Conservation (phyloP, 768 basidiomycete species). For the Royoungia palumana region DNA sequence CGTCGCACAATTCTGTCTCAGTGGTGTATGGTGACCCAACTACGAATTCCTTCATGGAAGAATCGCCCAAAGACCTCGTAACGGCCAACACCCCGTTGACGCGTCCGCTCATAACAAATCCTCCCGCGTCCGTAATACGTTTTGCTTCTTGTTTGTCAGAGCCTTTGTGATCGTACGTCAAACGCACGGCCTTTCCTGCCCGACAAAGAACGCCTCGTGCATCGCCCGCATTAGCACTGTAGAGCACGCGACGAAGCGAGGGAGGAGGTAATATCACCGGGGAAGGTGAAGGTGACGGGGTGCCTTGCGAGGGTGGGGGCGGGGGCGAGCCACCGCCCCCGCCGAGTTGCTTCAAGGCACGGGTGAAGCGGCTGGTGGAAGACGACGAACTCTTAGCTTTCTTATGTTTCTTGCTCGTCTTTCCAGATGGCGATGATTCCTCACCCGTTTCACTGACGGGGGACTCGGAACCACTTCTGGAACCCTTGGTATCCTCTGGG, state of each 20-base stretch:
- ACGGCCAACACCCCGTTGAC: constrained; percentile 98
- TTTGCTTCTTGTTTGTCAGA: constrained; percentile 97
- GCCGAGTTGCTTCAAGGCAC: constrained; percentile 52
- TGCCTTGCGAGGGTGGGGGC: constrained; percentile 11
- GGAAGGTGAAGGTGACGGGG: constrained; percentile 13
- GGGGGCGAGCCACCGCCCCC: constrained; percentile 26
- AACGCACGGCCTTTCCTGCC: constrained; percentile 81
- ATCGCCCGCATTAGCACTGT: constrained; percentile 96
- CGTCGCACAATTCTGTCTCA: constrained; percentile 87
- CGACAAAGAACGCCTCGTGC: constrained; percentile 93
- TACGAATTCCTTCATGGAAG: constrained; percentile 99
- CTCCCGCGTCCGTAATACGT: constrained; percentile 95
- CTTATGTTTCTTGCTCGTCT: constrained; percentile 39
- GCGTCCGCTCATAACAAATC: constrained; percentile 97
- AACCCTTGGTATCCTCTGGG: constrained; percentile 29
- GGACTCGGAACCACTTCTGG: constrained; percentile 39
- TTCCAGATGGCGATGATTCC: constrained; percentile 29
- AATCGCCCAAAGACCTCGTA: constrained; percentile 92
- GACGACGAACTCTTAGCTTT: constrained; percentile 36
- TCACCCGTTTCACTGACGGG: constrained; percentile 44
- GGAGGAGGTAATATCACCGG: constrained; percentile 43
- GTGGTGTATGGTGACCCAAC: constrained; percentile 98
- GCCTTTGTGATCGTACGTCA: constrained; percentile 99
- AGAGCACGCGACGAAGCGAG: constrained; percentile 70
- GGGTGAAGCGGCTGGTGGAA: constrained; percentile 50